phyloP scores from a whole-genome alignment of 1,284 basidiomycete genomes.

The Porodaedalea pini region DNA sequence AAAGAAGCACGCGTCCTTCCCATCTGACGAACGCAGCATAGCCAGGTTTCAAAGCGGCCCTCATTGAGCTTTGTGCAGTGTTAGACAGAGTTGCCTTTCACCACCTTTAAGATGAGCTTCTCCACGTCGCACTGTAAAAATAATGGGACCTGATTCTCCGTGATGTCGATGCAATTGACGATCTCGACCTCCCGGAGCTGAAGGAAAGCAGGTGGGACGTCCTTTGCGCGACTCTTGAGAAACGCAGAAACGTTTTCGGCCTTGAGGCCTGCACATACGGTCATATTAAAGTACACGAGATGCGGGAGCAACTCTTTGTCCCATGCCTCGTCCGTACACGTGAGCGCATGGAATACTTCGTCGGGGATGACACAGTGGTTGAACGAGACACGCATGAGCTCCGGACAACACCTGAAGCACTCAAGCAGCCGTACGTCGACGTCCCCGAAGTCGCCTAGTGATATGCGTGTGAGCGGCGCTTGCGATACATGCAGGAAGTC shows the following conservation, averaged over 20 bases:
- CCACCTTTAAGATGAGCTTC: background rate
- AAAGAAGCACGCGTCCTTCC: too few species aligned
- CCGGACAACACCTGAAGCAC: background rate
- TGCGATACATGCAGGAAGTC: slow-evolving; percentile 5
- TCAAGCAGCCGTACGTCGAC: slow-evolving; percentile 1
- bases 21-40: too few species aligned
- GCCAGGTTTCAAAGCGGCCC: too few species aligned
- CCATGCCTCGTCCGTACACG: background rate
- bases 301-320: slow-evolving; percentile 1
- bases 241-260: background rate
- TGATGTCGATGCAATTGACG: slow-evolving; percentile 4
- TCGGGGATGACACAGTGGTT: slow-evolving; percentile 5
- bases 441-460: slow-evolving; percentile 9
- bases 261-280: background rate
- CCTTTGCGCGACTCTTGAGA: background rate
- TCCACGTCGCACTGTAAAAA: background rate
- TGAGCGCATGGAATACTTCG: background rate
- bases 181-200: slow-evolving; percentile 5
- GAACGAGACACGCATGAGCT: slow-evolving; percentile 5
- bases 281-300: background rate
- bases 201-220: background rate
- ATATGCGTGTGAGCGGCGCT: slow-evolving; percentile 2
- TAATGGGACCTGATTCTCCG: background rate
- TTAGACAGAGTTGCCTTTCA: too few species aligned
- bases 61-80: too few species aligned